These are phyloP conservation scores for Exophiala viscosa DNA, from an alignment of 2,329 filamentous ascomycete genomes.

Conservation along the genomic window DNA sequence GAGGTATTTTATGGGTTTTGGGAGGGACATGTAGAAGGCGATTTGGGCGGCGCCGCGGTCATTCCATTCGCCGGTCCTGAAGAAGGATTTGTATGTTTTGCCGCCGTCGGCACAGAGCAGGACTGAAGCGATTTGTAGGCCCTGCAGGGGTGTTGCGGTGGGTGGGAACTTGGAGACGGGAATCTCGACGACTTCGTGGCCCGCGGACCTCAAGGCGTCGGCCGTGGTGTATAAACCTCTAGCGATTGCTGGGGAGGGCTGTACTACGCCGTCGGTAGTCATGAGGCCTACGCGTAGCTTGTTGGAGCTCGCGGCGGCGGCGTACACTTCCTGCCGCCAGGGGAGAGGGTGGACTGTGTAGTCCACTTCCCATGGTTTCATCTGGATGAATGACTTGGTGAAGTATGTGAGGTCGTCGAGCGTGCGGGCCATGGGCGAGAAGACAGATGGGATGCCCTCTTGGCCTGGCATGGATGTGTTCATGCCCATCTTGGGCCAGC, in stretches of 20 bases:
- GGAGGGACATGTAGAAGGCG: constrained; percentile 67
- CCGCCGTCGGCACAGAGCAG: constrained; percentile 84
- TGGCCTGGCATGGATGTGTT: constrained; percentile 88
- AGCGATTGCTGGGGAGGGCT: constrained; percentile 78
- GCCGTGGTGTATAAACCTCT: constrained; percentile 71
- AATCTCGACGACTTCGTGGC: constrained; percentile 69
- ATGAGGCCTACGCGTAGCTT: constrained; percentile 70
- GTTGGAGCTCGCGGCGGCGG: constrained; percentile 57
- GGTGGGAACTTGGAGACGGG: constrained; percentile 54
- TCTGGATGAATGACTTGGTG: constrained; percentile 69
- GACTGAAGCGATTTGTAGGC: constrained; percentile 70
- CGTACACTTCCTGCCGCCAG: constrained; percentile 64
- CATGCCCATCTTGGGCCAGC: constrained; percentile 83
- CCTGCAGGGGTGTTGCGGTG: constrained; percentile 73
- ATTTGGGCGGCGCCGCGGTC: constrained; percentile 75
- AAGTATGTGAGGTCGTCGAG: constrained; percentile 81
- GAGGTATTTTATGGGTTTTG: constrained; percentile 71
- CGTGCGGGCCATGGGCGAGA: constrained; percentile 87
- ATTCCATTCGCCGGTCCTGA: constrained; percentile 72
- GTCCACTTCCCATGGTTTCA: constrained; percentile 87
- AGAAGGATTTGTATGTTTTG: constrained; percentile 71
- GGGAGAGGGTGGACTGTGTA: constrained; percentile 78
- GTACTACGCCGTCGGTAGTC: constrained; percentile 74
- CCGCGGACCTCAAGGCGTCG: constrained; percentile 63
- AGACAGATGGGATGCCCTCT: constrained; percentile 83